A percentile compares a stretch with the other conserved stretches of the same genome.
These are phyloP conservation scores for Melampsora larici-populina DNA, from an alignment of 1,284 basidiomycete genomes.

Conservation along the genomic window DNA sequence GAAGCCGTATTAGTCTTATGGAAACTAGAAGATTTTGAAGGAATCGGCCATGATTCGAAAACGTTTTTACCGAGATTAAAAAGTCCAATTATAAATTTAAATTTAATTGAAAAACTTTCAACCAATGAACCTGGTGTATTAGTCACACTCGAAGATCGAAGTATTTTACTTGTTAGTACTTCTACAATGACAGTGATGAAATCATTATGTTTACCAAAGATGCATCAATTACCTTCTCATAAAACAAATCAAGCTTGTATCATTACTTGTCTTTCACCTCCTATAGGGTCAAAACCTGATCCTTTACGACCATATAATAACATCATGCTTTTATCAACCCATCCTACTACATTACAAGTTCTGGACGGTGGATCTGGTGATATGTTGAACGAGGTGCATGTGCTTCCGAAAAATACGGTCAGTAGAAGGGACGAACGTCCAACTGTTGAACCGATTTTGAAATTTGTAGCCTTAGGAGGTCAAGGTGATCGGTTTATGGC, in stretches of 20 bases:
- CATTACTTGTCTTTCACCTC: conserved; percentile 27
- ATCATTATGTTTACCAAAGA: conserved; percentile 52
- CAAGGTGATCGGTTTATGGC: conserved; percentile 66
- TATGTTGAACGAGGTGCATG: conserved; percentile 80
- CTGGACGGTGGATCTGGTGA: conserved; percentile 72
- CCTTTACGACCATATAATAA: conserved; percentile 61
- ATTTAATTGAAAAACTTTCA: conserved; percentile 65
- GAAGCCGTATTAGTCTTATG: conserved; percentile 94
- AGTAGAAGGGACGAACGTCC: conserved; percentile 75
- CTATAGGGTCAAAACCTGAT: conserved; percentile 70
- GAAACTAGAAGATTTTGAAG: conserved; percentile 65
- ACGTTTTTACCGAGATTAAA: conserved; percentile 88
- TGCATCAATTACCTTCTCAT: conserved; percentile 47
- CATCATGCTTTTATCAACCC: conserved; percentile 83
- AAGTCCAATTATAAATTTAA: conserved; percentile 65
- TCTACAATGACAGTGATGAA: conserved; percentile 69
- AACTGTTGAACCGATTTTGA: conserved; percentile 73
- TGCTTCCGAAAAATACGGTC: conserved; percentile 88
- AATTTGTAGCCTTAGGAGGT: conserved; percentile 57
- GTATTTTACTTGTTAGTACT: conserved; percentile 72
- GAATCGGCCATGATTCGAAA: conserved; percentile 65
- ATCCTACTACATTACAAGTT: conserved; percentile 88
- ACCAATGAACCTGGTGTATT: conserved; percentile 78
- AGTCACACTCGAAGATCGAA: conserved; percentile 76
- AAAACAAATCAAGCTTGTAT: conserved; percentile 11